These are phyloP conservation scores for Corymbia maculata DNA, from an alignment of 345 rosid species.

Conservation along the genomic window DNA sequence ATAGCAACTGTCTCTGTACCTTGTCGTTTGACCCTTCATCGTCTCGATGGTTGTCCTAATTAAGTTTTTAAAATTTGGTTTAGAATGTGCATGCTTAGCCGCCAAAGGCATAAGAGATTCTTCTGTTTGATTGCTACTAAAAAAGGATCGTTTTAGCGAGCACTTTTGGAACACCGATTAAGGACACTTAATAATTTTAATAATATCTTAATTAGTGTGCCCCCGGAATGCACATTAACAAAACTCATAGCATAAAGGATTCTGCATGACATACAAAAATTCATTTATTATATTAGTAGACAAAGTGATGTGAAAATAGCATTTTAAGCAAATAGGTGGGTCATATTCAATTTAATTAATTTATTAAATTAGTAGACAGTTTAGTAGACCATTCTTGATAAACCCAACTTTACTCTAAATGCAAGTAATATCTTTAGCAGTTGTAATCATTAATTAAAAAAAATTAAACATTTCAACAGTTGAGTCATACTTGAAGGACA, in stretches of 20 bases:
- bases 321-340: too few species aligned
- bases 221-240: background rate
- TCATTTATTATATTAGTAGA: background rate
- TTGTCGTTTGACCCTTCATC: background rate
- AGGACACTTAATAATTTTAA: background rate
- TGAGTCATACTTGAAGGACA: background rate
- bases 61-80: background rate
- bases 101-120: background rate
- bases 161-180: background rate
- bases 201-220: background rate
- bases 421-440: background rate
- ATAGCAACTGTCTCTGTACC: background rate
- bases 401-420: background rate
- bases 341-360: too few species aligned
- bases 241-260: background rate
- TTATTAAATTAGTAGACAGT: background rate
- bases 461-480: background rate
- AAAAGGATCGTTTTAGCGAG: background rate
- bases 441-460: background rate
- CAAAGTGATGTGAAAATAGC: background rate
- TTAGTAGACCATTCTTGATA: background rate
- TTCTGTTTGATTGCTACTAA: background rate
- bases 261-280: background rate
- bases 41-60: background rate
- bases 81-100: background rate